phyloP scores from a whole-genome alignment of 139 green algal genomes.

The Trebouxia sp. region DNA sequence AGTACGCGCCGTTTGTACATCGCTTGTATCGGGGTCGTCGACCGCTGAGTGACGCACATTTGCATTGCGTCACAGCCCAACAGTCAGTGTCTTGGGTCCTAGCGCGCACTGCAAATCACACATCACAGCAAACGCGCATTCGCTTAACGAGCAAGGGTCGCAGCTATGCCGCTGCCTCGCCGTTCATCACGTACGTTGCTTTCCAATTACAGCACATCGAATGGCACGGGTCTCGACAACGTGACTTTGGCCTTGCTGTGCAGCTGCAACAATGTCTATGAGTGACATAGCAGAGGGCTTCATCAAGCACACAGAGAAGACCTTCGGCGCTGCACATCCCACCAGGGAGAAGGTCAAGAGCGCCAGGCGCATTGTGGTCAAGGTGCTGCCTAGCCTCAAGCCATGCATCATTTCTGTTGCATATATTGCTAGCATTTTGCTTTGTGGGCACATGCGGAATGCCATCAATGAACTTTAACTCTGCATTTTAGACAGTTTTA shows the following conservation, averaged over 20 bases:
- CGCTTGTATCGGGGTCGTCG: no score
- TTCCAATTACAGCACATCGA: no score
- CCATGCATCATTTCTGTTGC: neutral
- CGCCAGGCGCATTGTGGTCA: constrained; percentile 44
- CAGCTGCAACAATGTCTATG: constrained; percentile 26
- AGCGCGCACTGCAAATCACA: no score
- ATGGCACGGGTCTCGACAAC: no score
- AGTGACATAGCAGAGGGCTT: constrained; percentile 28
- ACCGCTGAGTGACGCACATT: no score
- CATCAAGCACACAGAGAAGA: constrained; percentile 22
- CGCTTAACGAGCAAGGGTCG: neutral
- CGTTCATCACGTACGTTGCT: neutral
- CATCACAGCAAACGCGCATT: no score
- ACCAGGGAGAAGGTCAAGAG: constrained; percentile 22
- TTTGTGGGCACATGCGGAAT: neutral
- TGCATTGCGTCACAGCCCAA: no score
- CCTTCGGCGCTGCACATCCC: constrained; percentile 34
- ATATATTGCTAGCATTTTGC: neutral
- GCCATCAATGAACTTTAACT: neutral
- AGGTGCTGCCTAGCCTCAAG: constrained; percentile 31
- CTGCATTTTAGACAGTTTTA: neutral
- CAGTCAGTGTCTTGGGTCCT: no score
- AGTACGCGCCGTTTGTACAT: no score
- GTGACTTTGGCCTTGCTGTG: no score
- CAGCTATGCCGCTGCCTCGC: neutral